Evolutionary conservation across 805 yeast species (phyloP), one percentile per base, ranked within the genome.

Genomic region (Candida ipomoeae): DNA sequence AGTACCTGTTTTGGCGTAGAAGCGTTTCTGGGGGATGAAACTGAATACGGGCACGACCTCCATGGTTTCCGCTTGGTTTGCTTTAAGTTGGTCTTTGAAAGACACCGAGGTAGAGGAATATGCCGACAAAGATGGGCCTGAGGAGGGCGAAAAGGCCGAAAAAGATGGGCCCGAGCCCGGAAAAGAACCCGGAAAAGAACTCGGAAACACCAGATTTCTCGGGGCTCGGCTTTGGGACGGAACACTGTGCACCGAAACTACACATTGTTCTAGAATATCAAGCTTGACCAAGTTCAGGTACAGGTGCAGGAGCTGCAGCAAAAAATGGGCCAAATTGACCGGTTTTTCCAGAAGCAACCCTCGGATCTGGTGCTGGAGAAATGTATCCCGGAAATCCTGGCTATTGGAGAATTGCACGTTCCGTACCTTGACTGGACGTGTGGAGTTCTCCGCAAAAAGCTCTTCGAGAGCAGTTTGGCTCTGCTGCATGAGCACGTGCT

Each of bases 1-100:
- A 1, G 98, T 94, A 3, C 99, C 99, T 1, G 97, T 88, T 59
- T 87, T 87, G 48, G 96, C 91, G 52, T 80, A 77, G 59, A 90
- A 86, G 56, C 79, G 78, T 58, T 89, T 89, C 3, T 79, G 79
- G 0, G 92, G 91, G 5, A 65, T 38, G 3, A 69, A 50, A 46
- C 69, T 69, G 58, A 72, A 69, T 2, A 69, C 63, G 2, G 78
- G 77, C 2, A 68, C 67, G 20, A 75, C 50, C 40, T 59, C 61
- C 48, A 62, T 39, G 38, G 56, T 53, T 33, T 26, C 14, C 8
- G 11, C 34, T 15, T 23, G 40, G 6, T 3, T 26, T 6, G 46
- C 34, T 15, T 44, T 44, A 23, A 44, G 39, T 2, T 18, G 5
- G 34, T 44, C 46, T 14, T 44, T 44, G 5, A 44, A 17, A 5